These are phyloP conservation scores for Xylaria palmicola DNA, from an alignment of 495 filamentous ascomycete species.

Conservation along the genomic window DNA sequence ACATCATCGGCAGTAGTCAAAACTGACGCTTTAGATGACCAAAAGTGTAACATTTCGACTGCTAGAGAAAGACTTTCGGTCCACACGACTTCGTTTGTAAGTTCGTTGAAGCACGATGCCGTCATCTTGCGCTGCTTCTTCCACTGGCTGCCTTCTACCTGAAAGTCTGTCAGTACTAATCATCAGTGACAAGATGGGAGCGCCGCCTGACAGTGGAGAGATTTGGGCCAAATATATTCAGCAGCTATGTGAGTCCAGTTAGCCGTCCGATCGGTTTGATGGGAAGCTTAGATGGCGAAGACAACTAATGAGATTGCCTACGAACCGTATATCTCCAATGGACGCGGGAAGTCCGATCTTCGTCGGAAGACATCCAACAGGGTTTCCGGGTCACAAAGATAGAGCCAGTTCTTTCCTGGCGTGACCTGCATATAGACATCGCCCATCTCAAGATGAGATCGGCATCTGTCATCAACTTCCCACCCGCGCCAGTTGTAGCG, in stretches of 20 bases:
- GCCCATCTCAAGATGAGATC: constrained; percentile 43
- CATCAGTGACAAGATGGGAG: too few relatives aligned
- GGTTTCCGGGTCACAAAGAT: constrained; percentile 40
- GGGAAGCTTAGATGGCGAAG: too few relatives aligned
- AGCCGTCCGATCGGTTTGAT: too few relatives aligned
- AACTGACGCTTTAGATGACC: constrained; percentile 27
- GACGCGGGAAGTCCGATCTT: constrained; percentile 44
- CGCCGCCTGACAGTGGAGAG: constrained; percentile 40
- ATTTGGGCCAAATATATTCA: constrained; percentile 51
- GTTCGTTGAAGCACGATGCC: constrained; percentile 45
- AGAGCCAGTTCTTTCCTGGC: constrained; percentile 40
- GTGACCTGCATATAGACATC: constrained; percentile 42
- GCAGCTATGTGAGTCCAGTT: too few relatives aligned
- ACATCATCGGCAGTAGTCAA: constrained; percentile 35
- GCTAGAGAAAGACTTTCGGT: constrained; percentile 42
- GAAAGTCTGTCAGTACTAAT: background rate
- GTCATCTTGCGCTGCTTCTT: constrained; percentile 45
- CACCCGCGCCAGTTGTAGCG: constrained; percentile 37
- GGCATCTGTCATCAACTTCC: constrained; percentile 37
- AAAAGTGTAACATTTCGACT: constrained; percentile 46
- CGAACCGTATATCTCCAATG: constrained; percentile 30
- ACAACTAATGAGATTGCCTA: constrained; percentile 9
- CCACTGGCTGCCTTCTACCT: constrained; percentile 40
- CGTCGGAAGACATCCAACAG: constrained; percentile 39
- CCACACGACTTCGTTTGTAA: constrained; percentile 49